Evolutionary conservation across 83 land plant genomes (phyloP), one percentile per base, ranked within the genome.

Genomic region (Picea abies): DNA sequence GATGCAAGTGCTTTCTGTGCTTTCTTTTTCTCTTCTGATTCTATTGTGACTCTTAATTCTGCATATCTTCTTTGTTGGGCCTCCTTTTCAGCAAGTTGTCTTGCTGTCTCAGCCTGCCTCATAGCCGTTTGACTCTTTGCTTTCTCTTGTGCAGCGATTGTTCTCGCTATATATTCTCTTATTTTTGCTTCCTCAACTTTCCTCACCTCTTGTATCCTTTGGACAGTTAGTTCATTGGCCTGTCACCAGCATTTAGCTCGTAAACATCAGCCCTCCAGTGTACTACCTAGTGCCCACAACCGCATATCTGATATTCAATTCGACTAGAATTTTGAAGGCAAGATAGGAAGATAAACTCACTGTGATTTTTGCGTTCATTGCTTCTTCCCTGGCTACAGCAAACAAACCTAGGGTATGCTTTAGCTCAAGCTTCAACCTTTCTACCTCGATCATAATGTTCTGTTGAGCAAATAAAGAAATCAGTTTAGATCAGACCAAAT

Each of bases 341-440:
- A 7, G 47, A 41, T 23, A 63, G 47, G 7, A 5, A 58, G 75
- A 39, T 52, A 17, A 58, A 25, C 69, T 4, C 63, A 84, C 83
- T 81, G 84, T 79, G 56, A 81, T 65, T 71, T 78, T 70, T 19
- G 83, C 84, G 12, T 63, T 79, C 5, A 49, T 73, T 61, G 84
- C 84, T 73, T 87, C 89, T 82, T 78, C 70, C 49, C 82, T 82
- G 17, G 84, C 89, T 63, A 66, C 14, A 78, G 80, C 72, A 67
- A 84, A 88, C 84, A 69, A 64, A 1, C 79, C 87, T 83, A 80
- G 68, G 6, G 62, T 76, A 49, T 88, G 78, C 80, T 85, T 83
- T 39, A 88, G 78, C 60, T 88, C 83, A 25, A 85, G 83, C 66
- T 71, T 85, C 64, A 84, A 52, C 35, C 82, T 80, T 64, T 60